A percentile compares a stretch with the other conserved stretches of the same genome.
These are phyloP conservation scores for Lasiodiplodia citricola DNA, from an alignment of 2,329 filamentous ascomycete genomes.

Conservation along the genomic window DNA sequence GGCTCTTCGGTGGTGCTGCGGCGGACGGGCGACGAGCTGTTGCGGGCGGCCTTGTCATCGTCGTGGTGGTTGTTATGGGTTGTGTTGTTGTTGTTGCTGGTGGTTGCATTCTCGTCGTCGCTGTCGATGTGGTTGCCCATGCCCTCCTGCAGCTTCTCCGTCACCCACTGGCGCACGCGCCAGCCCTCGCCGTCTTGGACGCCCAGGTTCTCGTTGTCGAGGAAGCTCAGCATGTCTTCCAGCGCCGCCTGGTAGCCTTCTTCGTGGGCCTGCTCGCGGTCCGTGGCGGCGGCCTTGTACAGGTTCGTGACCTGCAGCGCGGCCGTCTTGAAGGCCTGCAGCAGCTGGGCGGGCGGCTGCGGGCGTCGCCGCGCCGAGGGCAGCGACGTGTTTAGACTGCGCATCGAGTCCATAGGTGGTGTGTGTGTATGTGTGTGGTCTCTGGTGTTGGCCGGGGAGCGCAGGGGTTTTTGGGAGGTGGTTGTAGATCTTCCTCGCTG, in stretches of 20 bases:
- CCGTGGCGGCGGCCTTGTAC: constrained; percentile 86
- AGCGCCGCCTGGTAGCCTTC: constrained; percentile 94
- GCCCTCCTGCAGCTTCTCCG: constrained; percentile 69
- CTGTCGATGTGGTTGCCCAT: constrained; percentile 43
- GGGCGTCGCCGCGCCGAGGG: constrained; percentile 39
- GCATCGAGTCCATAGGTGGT: constrained; percentile 46
- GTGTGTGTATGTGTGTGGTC: background rate
- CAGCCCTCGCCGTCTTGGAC: constrained; percentile 79
- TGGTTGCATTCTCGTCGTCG: constrained; percentile 70
- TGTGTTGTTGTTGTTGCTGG: constrained; percentile 36
- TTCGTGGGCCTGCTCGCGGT: constrained; percentile 74
- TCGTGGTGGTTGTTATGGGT: constrained; percentile 69
- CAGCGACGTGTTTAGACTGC: constrained; percentile 47
- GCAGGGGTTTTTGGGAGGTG: background rate
- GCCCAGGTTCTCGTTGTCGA: constrained; percentile 82
- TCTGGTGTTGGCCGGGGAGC: background rate
- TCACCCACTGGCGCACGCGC: constrained; percentile 69
- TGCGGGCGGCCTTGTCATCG: constrained; percentile 58
- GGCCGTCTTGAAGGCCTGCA: constrained; percentile 89
- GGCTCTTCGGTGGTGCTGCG: constrained; percentile 46
- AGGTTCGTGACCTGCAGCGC: constrained; percentile 94
- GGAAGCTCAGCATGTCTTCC: constrained; percentile 83
- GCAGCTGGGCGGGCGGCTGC: constrained; percentile 58
- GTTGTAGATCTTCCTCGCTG: background rate
- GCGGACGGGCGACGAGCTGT: constrained; percentile 63